phyloP scores from a whole-genome alignment of 2,329 filamentous ascomycete genomes.

The Parascedosporium putredinis region DNA sequence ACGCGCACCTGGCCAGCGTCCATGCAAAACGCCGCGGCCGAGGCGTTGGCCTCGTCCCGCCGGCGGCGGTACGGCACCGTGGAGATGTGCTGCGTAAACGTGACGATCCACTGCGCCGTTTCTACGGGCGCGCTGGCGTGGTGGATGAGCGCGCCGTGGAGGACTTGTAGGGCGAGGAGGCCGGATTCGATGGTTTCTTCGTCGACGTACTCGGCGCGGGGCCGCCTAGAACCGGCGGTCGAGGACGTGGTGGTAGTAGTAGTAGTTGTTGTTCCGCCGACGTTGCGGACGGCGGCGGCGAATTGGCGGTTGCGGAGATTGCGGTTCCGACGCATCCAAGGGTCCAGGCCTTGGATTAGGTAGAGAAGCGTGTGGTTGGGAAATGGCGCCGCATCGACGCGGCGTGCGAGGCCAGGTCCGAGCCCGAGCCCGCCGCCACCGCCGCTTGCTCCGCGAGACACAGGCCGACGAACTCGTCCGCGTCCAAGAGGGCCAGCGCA shows the following conservation, averaged over 20 bases:
- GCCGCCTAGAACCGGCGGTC: conserved; percentile 16
- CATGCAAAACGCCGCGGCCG: conserved; percentile 64
- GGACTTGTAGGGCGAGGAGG: conserved; percentile 58
- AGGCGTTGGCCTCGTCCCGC: conserved; percentile 34
- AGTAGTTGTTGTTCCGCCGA: conserved; percentile 10
- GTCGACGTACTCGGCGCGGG: conserved; percentile 41
- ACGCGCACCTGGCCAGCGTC: conserved; percentile 64
- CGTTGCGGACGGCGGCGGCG: conserved; percentile 48
- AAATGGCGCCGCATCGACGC: conserved; percentile 43
- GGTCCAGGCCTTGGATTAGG: conserved; percentile 57
- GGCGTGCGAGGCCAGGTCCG: conserved; percentile 49
- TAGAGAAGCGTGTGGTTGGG: conserved; percentile 49
- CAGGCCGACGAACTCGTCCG: conserved; percentile 55
- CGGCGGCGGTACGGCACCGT: conserved; percentile 60
- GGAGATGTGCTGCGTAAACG: conserved; percentile 70
- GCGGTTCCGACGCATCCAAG: conserved; percentile 60
- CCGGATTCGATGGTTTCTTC: conserved; percentile 63
- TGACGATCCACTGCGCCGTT: conserved; percentile 61
- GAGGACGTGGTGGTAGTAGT: conserved; percentile 12
- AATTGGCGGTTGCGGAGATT: conserved; percentile 59
- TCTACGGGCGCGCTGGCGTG: conserved; percentile 52
- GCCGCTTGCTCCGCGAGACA: conserved; percentile 33
- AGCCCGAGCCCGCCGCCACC: no score
- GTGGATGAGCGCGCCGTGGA: conserved; percentile 57
- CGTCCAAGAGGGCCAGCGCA: conserved; percentile 50